phyloP scores from a whole-genome alignment of 805 yeast species.

The Sugiyamaella americana region DNA sequence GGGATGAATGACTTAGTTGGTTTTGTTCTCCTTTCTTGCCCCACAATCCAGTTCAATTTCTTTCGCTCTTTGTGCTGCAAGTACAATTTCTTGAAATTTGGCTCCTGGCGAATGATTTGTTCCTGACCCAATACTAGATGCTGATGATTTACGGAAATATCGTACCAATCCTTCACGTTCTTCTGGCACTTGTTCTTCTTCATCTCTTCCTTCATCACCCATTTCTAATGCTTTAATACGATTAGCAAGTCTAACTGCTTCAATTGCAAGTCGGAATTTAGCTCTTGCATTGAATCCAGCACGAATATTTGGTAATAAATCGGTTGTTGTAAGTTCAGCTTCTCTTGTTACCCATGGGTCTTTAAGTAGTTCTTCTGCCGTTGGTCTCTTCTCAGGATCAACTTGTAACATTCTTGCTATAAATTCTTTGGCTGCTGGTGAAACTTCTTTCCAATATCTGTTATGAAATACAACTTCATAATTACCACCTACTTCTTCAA shows the following conservation, averaged over 20 bases:
- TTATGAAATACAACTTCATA: constrained; percentile 78
- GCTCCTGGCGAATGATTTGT: constrained; percentile 11
- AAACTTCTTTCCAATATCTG: constrained; percentile 78
- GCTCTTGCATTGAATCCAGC: constrained; percentile 77
- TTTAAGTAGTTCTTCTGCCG: constrained; percentile 54
- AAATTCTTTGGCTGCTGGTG: constrained; percentile 73
- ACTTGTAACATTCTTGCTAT: constrained; percentile 64
- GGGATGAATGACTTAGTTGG: no score
- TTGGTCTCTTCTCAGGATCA: constrained; percentile 62
- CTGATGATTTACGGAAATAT: constrained; percentile 2
- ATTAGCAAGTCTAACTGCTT: constrained; percentile 74
- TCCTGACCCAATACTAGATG: constrained; percentile 3
- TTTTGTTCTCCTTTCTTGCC: no score
- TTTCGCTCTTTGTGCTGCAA: constrained; percentile 58
- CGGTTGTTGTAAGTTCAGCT: constrained; percentile 43
- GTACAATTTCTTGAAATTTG: constrained; percentile 59
- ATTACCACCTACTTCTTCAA: constrained; percentile 69
- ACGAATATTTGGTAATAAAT: constrained; percentile 75
- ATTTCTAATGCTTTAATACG: constrained; percentile 63
- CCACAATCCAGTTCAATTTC: constrained; percentile 34
- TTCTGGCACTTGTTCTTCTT: constrained; percentile 43
- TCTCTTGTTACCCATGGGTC: constrained; percentile 67
- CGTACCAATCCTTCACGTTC: constrained; percentile 1
- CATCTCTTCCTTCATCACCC: constrained; percentile 43
- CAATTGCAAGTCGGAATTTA: constrained; percentile 80